Evolutionary conservation across 225 moss, liverwort and hornwort species (phyloP).

Genomic region (Physcomitrium patens): DNA sequence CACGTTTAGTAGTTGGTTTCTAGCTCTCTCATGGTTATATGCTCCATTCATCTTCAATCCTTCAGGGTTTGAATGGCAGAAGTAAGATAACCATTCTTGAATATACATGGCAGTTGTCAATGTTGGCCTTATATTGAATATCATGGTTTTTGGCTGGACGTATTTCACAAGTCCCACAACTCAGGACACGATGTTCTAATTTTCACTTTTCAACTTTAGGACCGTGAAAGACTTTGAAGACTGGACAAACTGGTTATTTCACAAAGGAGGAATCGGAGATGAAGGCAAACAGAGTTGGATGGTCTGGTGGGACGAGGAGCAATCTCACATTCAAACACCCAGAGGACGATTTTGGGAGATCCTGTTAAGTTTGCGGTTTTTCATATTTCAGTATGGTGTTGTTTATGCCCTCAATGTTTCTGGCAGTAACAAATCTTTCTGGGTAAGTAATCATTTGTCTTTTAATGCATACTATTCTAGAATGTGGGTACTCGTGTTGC

Average conservation of each 20-base stretch:
- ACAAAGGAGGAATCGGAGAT: constrained; percentile 95
- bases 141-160: not conserved
- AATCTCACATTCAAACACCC: constrained; percentile 56
- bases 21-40: constrained; percentile 96
- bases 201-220: constrained; percentile 41
- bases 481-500: not conserved
- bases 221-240: constrained; percentile 96
- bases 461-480: not conserved
- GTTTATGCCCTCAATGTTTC: constrained; percentile 54
- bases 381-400: constrained; percentile 70
- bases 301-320: constrained; percentile 90
- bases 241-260: constrained; percentile 98
- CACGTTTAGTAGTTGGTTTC: constrained; percentile 97
- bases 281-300: constrained; percentile 97
- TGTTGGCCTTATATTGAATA: not conserved
- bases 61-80: constrained; percentile 99
- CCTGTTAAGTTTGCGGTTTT: constrained; percentile 54
- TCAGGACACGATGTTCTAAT: constrained; percentile 14
- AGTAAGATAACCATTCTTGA: constrained; percentile 57
- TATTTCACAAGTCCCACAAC: not conserved
- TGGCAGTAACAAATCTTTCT: constrained; percentile 43
- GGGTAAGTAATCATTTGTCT: constrained; percentile 37
- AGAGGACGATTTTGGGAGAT: constrained; percentile 66
- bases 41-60: constrained; percentile 98
- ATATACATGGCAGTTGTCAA: not conserved